These are phyloP conservation scores for Ceriops tagal DNA, from an alignment of 345 rosid species.

Conservation along the genomic window DNA sequence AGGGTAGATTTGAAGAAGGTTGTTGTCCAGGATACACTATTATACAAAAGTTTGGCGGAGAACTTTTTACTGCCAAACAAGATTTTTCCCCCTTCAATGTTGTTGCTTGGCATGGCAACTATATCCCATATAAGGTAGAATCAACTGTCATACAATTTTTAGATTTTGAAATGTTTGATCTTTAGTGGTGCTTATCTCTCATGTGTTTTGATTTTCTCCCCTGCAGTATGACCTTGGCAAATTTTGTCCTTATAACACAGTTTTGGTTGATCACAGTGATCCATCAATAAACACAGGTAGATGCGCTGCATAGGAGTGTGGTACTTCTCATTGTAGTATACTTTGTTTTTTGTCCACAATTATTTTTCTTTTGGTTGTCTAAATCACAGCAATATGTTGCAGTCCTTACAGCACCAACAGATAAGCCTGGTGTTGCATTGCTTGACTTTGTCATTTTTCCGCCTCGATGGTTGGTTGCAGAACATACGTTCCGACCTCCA, in stretches of 20 bases:
- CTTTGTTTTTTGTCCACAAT: slow-evolving; percentile 1
- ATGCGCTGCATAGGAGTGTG: not conserved
- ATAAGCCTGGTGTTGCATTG: slow-evolving; percentile 91
- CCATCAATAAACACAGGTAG: slow-evolving; percentile 92
- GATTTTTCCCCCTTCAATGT: slow-evolving; percentile 97
- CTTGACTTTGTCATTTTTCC: slow-evolving; percentile 97
- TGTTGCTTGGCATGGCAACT: slow-evolving; percentile 98
- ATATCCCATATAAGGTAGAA: slow-evolving; percentile 82
- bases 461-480: slow-evolving; percentile 95
- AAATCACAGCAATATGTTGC: slow-evolving; percentile 23
- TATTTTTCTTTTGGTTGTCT: slow-evolving; percentile 17
- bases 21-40: slow-evolving; percentile 61
- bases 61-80: slow-evolving; percentile 78
- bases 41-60: slow-evolving; percentile 85
- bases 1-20: slow-evolving; percentile 77
- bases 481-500: slow-evolving; percentile 95
- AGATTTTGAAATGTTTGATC: not conserved
- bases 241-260: slow-evolving; percentile 95
- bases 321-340: not conserved
- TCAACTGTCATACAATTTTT: not conserved
- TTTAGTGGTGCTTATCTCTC: not conserved
- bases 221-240: slow-evolving; percentile 83
- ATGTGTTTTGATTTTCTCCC: slow-evolving; percentile 8
- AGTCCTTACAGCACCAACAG: slow-evolving; percentile 97
- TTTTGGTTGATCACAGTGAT: slow-evolving; percentile 82